These are phyloP conservation scores for Malus asiatica DNA, from an alignment of 306 rosid genomes.

Conservation along the genomic window DNA sequence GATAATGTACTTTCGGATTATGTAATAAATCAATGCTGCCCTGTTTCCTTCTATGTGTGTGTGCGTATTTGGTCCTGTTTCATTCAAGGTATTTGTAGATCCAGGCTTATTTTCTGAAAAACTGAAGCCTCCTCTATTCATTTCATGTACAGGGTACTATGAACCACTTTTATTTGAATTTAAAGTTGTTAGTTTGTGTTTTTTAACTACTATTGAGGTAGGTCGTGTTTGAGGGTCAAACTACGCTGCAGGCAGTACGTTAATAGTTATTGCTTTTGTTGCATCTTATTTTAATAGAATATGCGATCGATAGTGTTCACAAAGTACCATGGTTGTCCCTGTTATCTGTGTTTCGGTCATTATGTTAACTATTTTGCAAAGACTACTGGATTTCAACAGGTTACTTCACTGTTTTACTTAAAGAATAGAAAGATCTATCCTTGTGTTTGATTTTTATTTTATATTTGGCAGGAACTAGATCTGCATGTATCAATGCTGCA, in stretches of 20 bases:
- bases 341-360: not conserved
- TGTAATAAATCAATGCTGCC: not conserved
- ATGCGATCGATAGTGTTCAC: not conserved
- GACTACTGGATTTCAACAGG: not conserved
- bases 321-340: not conserved
- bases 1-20: not conserved
- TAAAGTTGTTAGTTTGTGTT: not conserved
- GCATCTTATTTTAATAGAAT: not conserved
- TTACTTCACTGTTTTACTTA: not conserved
- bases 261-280: not conserved
- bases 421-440: constrained; percentile 5
- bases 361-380: not conserved
- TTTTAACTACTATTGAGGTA: not conserved
- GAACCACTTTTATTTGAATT: too few relatives aligned
- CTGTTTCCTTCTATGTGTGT: not conserved
- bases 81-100: not conserved
- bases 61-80: not conserved
- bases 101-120: not conserved
- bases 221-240: not conserved
- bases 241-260: not conserved
- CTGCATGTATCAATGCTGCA: constrained; percentile 95
- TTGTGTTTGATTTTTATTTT: not conserved
- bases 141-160: not conserved
- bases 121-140: not conserved
- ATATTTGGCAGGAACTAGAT: constrained; percentile 63